These are phyloP conservation scores for Diaporthe caulivora DNA, from an alignment of 2,329 filamentous ascomycete species.

Conservation along the genomic window DNA sequence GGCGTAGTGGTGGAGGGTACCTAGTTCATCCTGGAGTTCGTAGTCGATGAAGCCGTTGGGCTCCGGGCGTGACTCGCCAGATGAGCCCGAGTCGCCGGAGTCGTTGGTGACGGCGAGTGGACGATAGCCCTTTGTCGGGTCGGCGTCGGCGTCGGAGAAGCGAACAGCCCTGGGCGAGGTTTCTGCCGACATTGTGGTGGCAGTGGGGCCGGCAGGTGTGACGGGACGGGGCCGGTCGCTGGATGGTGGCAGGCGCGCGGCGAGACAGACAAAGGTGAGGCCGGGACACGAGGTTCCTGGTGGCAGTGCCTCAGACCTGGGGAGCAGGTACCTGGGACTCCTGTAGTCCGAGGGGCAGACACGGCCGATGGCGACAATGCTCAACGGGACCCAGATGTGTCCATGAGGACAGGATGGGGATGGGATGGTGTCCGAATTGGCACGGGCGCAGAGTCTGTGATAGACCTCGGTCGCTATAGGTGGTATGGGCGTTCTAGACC, in stretches of 20 bases:
- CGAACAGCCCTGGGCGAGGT: conserved; percentile 68
- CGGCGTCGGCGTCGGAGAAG: conserved; percentile 65
- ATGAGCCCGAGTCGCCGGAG: conserved; percentile 62
- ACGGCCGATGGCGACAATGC: conserved; percentile 27
- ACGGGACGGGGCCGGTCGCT: neutral
- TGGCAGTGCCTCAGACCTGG: conserved; percentile 15
- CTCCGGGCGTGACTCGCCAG: conserved; percentile 60
- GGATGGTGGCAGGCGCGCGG: neutral
- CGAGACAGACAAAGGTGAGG: neutral
- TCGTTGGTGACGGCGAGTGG: conserved; percentile 55
- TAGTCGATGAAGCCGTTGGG: conserved; percentile 53
- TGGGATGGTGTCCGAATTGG: conserved; percentile 5
- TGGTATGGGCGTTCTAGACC: conserved; percentile 34
- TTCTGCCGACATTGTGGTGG: conserved; percentile 56
- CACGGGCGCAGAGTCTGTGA: conserved; percentile 31
- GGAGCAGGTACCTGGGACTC: too few relatives aligned
- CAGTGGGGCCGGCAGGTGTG: neutral
- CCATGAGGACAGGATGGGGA: conserved; percentile 9
- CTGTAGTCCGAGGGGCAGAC: conserved; percentile 16
- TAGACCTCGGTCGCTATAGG: conserved; percentile 29
- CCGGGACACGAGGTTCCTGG: neutral
- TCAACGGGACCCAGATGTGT: conserved; percentile 30
- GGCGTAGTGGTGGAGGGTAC: conserved; percentile 58
- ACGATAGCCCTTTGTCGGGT: conserved; percentile 54
- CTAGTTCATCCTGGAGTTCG: conserved; percentile 64